A percentile compares a stretch with the other conserved stretches of the same genome.
Conservation (phyloP, 163 green algal species). For the Chlamydomonas reinhardtii region DNA sequence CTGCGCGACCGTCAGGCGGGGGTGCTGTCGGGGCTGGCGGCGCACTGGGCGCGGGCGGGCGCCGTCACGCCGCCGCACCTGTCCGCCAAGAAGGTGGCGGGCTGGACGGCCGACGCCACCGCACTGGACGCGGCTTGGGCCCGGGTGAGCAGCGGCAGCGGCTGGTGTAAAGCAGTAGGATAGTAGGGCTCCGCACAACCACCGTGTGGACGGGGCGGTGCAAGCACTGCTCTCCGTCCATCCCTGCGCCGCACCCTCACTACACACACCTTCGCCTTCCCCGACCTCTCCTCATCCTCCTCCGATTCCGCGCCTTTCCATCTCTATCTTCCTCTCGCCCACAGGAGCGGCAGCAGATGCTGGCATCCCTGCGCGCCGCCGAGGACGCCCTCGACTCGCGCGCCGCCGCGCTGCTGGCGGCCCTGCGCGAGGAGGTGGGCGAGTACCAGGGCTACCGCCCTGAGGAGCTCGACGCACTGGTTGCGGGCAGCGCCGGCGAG, state of each 20-base stretch:
- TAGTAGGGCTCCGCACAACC: no score
- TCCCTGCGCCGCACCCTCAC: background rate
- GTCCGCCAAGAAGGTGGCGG: conserved; percentile 37
- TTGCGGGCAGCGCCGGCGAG: conserved; percentile 52
- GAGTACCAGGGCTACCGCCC: conserved; percentile 54
- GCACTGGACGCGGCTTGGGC: conserved; percentile 39
- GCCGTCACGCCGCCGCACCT: conserved; percentile 60
- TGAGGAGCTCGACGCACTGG: conserved; percentile 49
- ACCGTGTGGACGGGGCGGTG: no score
- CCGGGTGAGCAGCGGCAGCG: background rate
- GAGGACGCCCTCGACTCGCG: conserved; percentile 53
- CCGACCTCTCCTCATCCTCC: background rate
- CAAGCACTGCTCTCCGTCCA: no score
- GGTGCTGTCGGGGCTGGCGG: conserved; percentile 33
- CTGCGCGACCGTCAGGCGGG: conserved; percentile 57
- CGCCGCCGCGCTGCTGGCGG: conserved; percentile 43
- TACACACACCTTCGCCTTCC: background rate
- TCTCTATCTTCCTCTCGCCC: background rate
- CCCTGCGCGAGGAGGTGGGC: conserved; percentile 51
- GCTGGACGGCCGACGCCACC: conserved; percentile 54
- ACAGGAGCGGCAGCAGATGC: conserved; percentile 34
- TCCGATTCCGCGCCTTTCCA: background rate
- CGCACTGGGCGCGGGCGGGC: conserved; percentile 45
- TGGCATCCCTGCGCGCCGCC: conserved; percentile 29
- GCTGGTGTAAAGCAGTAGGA: no score